Conservation (phyloP, 768 basidiomycete genomes). For the Suillus brevipes region DNA sequence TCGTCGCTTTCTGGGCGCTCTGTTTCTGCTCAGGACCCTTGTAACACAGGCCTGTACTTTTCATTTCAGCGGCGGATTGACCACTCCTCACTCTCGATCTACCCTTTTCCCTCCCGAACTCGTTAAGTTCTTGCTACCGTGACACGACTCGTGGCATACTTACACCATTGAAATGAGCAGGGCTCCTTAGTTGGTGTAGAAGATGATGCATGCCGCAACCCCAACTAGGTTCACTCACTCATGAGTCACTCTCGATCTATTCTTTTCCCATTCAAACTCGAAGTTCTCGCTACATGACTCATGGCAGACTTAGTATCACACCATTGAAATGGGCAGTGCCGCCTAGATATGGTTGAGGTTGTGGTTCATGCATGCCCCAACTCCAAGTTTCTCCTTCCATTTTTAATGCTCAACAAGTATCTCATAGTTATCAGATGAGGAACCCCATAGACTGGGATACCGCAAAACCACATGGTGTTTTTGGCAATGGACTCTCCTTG, state of each 20-base stretch:
- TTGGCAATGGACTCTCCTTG: too few species aligned
- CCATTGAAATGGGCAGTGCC: too few species aligned
- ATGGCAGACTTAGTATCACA: too few species aligned
- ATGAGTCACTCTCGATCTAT: too few species aligned
- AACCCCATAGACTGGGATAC: neutral
- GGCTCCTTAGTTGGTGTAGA: neutral
- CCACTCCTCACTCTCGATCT: too few species aligned
- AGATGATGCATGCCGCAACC: too few species aligned
- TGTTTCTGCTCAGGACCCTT: constrained; percentile 22
- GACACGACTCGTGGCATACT: neutral
- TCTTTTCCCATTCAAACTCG: too few species aligned
- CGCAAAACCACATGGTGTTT: neutral
- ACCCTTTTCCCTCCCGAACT: neutral
- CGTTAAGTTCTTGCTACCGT: neutral
- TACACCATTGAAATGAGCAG: neutral
- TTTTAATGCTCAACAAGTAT: neutral
- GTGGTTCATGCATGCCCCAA: neutral
- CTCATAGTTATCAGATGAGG: neutral
- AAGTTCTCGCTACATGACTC: too few species aligned
- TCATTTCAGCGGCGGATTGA: neutral
- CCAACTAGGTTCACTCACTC: too few species aligned
- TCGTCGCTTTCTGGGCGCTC: neutral
- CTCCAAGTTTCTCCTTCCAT: neutral
- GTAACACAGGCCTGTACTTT: neutral
- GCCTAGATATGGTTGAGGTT: too few species aligned